Evolutionary conservation across 192 early-diverging fungal species (phyloP).

Genomic region (Gryganskiella cystojenkinii): DNA sequence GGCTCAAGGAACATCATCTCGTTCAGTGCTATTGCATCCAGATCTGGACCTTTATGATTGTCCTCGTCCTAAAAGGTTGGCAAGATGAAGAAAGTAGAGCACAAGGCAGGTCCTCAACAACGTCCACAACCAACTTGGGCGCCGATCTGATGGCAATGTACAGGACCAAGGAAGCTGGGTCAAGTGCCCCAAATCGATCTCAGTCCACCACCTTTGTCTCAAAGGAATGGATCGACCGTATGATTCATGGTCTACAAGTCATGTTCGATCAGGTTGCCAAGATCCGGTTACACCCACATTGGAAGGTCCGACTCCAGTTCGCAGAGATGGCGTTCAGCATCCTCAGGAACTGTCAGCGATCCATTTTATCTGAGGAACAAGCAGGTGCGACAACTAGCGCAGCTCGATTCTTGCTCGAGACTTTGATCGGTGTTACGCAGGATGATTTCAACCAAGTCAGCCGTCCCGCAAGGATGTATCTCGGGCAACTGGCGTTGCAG

Average conservation of each 20-base stretch:
- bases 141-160: conserved; percentile 29
- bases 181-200: background rate
- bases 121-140: background rate
- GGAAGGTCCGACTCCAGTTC: conserved; percentile 34
- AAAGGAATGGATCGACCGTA: conserved; percentile 17
- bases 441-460: conserved; percentile 35
- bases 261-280: conserved; percentile 25
- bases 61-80: conserved; percentile 8
- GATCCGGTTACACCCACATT: conserved; percentile 26
- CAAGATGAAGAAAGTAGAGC: background rate
- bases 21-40: conserved; percentile 14
- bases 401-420: conserved; percentile 34
- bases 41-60: conserved; percentile 29
- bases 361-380: background rate
- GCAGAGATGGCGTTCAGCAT: conserved; percentile 21
- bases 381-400: conserved; percentile 3
- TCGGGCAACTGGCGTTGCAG: conserved; percentile 9
- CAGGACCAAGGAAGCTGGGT: conserved; percentile 15
- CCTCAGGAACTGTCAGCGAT: conserved; percentile 20
- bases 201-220: background rate
- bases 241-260: conserved; percentile 12
- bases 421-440: conserved; percentile 29
- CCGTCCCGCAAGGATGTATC: background rate
- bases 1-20: conserved; percentile 39
- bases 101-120: background rate